Evolutionary conservation across 2,329 filamentous ascomycete genomes (phyloP), one percentile per base, ranked within the genome.

Genomic region (Arthrinium phaeospermum): DNA sequence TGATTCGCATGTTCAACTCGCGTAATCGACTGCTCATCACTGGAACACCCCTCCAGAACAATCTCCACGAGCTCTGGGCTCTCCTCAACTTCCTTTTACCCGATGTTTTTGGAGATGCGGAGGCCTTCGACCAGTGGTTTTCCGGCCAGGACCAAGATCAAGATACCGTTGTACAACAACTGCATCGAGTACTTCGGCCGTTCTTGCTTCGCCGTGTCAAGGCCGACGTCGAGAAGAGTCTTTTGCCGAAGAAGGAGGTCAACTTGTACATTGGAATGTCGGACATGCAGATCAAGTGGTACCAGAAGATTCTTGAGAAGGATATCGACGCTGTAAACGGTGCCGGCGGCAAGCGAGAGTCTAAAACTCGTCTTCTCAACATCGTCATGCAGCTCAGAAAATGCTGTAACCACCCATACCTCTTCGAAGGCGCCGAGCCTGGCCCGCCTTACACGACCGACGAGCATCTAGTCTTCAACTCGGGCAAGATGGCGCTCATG

Each of bases 361-460:
- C 96, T 45, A 99, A 99, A 86, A 99, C 96, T 1, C 91, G 96
- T 75, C 89, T 99, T 30, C 88, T 99, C 75, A 99, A 99, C 84
- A 99, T 99, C 80, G 96, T 99, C 77, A 99, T 99, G 96, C 96
- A 99, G 83, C 89, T 99, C 75, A 93, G 96, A 78, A 99, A 99
- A 84, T 99, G 96, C 84, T 99, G 96, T 82, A 99, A 99, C 78
- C 96, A 99, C 80, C 96, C 96, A 0, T 99, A 99, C 78, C 90
- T 99, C 0, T 99, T 99, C 77, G 96, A 99, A 81, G 96, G 96
- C 71, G 96, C 96, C 13, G 96, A 99, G 81, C 96, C 96, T 57
- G 96, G 96, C 41, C 97, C 96, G 16, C 96, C 97, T 1, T 99
- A 98, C 81, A 99, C 97, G 0, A 99, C 96, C 0, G 96, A 99